These are phyloP conservation scores for Babjeviella inositovora DNA, from an alignment of 805 yeast species.

Conservation along the genomic window DNA sequence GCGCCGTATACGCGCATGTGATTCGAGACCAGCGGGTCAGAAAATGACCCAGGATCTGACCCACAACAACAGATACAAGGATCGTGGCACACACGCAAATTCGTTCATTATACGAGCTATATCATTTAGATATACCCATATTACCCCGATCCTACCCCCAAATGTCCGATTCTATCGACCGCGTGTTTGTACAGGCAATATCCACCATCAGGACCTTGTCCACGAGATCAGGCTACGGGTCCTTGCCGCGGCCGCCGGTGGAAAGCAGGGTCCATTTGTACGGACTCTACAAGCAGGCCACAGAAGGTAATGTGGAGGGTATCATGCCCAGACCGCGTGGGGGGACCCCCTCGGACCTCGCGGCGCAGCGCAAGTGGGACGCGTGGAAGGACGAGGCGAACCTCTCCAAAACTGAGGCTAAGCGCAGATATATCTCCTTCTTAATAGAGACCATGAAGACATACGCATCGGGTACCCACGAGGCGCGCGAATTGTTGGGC, in stretches of 20 bases:
- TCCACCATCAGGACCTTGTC: constrained; percentile 64
- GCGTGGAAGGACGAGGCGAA: constrained; percentile 77
- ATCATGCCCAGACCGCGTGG: constrained; percentile 56
- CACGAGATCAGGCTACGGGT: constrained; percentile 40
- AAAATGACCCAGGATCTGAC: too few relatives aligned
- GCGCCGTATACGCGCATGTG: too few relatives aligned
- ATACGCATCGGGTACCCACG: constrained; percentile 52
- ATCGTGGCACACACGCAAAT: too few relatives aligned
- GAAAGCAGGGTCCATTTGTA: constrained; percentile 52
- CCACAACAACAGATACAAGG: too few relatives aligned
- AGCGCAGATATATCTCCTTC: constrained; percentile 48
- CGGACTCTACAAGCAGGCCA: constrained; percentile 80
- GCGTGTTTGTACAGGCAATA: constrained; percentile 72
- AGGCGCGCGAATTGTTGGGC: constrained; percentile 43
- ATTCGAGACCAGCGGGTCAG: too few relatives aligned
- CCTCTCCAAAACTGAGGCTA: constrained; percentile 52
- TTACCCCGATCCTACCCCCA: too few relatives aligned
- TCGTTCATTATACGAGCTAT: too few relatives aligned
- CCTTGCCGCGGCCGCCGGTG: constrained; percentile 65
- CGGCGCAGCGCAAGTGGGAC: constrained; percentile 64
- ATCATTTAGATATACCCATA: too few relatives aligned
- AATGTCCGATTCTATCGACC: too few relatives aligned
- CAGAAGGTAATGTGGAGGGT: constrained; percentile 70
- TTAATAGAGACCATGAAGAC: constrained; percentile 59
- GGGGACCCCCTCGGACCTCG: constrained; percentile 40